These are phyloP conservation scores for Colletotrichum euphorbiae DNA, from an alignment of 2,329 filamentous ascomycete species.

Conservation along the genomic window DNA sequence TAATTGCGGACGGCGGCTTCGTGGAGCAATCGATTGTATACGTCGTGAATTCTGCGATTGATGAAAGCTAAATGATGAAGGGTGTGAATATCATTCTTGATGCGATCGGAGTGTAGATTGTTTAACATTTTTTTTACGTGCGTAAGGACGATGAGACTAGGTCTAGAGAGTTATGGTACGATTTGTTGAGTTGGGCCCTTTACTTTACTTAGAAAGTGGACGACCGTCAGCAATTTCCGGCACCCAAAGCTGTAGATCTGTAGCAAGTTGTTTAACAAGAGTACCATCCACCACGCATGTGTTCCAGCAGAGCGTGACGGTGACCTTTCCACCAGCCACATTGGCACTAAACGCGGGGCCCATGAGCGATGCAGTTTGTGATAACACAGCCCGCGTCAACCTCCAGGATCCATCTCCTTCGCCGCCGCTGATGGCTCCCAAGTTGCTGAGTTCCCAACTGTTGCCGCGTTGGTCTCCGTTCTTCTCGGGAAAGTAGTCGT, in stretches of 20 bases:
- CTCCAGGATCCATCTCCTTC: slow-evolving; percentile 44
- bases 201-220: not conserved
- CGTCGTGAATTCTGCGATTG: no score
- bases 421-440: slow-evolving; percentile 55
- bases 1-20: no score
- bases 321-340: slow-evolving; percentile 54
- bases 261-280: slow-evolving; percentile 51
- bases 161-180: no score
- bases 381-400: slow-evolving; percentile 61
- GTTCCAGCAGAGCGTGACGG: slow-evolving; percentile 61
- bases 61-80: no score
- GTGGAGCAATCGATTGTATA: no score
- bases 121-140: no score
- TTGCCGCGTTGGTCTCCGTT: slow-evolving; percentile 55
- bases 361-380: slow-evolving; percentile 59
- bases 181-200: no score
- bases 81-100: no score
- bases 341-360: slow-evolving; percentile 59
- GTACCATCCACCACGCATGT: slow-evolving; percentile 54
- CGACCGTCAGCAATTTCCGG: slow-evolving; percentile 42
- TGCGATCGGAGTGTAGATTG: no score
- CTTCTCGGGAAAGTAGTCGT: slow-evolving; percentile 53
- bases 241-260: slow-evolving; percentile 51
- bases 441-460: slow-evolving; percentile 66
- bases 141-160: no score